phyloP scores from a whole-genome alignment of 2,329 filamentous ascomycete genomes.

The Alternaria brassicae region DNA sequence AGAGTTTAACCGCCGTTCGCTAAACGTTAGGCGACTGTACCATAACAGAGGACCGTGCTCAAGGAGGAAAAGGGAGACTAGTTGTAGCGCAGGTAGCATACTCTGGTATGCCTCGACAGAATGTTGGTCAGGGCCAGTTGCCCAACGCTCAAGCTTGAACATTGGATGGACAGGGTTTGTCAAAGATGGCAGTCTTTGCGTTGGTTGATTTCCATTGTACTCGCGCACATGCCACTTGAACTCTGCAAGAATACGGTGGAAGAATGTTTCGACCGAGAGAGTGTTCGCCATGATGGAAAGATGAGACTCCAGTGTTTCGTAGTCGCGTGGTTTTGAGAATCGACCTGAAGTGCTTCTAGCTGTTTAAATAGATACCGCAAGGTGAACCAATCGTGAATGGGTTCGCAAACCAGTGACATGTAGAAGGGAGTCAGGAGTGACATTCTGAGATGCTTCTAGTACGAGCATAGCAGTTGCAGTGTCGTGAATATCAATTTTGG shows the following conservation, averaged over 20 bases:
- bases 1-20: constrained; percentile 3
- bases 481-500: no score
- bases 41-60: constrained; percentile 26
- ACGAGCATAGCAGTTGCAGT: not conserved
- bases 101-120: not conserved
- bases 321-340: not conserved
- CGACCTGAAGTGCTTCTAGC: not conserved
- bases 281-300: not conserved
- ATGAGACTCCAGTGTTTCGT: not conserved
- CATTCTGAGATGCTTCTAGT: not conserved
- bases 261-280: not conserved
- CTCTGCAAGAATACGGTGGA: not conserved
- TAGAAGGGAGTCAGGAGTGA: not conserved
- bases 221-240: not conserved
- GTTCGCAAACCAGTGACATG: not conserved
- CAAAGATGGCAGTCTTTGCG: constrained; percentile 4
- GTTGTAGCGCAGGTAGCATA: constrained; percentile 20
- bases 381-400: not conserved
- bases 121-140: constrained; percentile 20
- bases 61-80: constrained; percentile 22
- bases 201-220: not conserved
- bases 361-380: not conserved
- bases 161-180: constrained; percentile 24
- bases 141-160: constrained; percentile 27
- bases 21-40: constrained; percentile 28